phyloP scores from a whole-genome alignment of 805 yeast genomes.

The Ogataea nakhonphanomensis region DNA sequence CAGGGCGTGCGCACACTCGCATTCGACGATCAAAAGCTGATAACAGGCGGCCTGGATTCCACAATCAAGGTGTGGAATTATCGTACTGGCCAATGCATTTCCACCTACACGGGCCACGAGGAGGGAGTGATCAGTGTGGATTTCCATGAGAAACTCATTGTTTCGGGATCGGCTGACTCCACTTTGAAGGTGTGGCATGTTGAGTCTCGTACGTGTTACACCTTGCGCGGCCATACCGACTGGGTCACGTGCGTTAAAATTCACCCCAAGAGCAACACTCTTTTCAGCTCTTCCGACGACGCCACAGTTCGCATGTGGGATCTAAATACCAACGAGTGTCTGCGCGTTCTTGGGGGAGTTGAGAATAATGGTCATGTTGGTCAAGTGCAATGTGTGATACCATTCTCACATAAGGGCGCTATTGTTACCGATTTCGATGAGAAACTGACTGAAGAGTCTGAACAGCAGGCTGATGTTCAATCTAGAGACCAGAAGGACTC shows the following conservation, averaged over 20 bases:
- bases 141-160: slow-evolving; percentile 74
- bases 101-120: slow-evolving; percentile 90
- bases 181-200: slow-evolving; percentile 97
- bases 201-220: slow-evolving; percentile 85
- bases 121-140: slow-evolving; percentile 85
- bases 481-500: slow-evolving; percentile 22
- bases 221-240: slow-evolving; percentile 88
- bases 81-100: slow-evolving; percentile 88
- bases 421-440: slow-evolving; percentile 35
- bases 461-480: slow-evolving; percentile 27
- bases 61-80: slow-evolving; percentile 96
- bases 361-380: slow-evolving; percentile 84
- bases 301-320: slow-evolving; percentile 95
- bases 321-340: slow-evolving; percentile 70
- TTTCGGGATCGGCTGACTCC: slow-evolving; percentile 88
- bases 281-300: slow-evolving; percentile 89
- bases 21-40: slow-evolving; percentile 84
- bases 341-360: slow-evolving; percentile 73
- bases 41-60: slow-evolving; percentile 88
- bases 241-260: slow-evolving; percentile 90
- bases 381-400: slow-evolving; percentile 89
- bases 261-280: slow-evolving; percentile 71
- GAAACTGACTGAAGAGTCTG: slow-evolving; percentile 21
- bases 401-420: slow-evolving; percentile 67
- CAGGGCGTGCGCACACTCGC: slow-evolving; percentile 82